These are phyloP conservation scores for Silene latifolia DNA, from an alignment of 148 eudicot genomes.

Conservation along the genomic window DNA sequence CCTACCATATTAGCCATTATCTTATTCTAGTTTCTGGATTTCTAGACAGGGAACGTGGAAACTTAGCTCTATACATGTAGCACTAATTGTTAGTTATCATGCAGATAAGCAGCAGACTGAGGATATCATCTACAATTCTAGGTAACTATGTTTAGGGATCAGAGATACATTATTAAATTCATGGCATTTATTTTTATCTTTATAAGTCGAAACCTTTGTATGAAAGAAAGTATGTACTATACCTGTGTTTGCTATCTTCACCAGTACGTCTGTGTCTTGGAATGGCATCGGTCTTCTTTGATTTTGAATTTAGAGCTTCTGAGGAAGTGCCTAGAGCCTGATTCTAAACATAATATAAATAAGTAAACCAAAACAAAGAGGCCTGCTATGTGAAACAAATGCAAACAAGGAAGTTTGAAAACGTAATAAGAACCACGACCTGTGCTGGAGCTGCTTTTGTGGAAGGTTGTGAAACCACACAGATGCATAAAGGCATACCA, in stretches of 20 bases:
- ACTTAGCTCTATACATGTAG: not conserved
- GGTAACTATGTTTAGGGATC: not conserved
- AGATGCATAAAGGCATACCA: conserved; percentile 99
- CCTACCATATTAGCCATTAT: not conserved
- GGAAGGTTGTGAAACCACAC: conserved; percentile 57
- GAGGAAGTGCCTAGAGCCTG: conserved; percentile 36
- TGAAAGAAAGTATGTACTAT: conserved; percentile 22
- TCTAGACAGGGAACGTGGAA: not conserved
- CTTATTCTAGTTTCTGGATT: not conserved
- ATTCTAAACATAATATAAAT: conserved; percentile 19
- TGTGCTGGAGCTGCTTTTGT: conserved; percentile 37
- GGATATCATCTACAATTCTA: not conserved
- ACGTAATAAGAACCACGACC: conserved; percentile 32
- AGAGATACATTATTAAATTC: not conserved
- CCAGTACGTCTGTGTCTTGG: conserved; percentile 52
- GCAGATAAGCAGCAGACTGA: not conserved
- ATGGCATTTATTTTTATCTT: not conserved
- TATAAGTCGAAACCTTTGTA: not conserved
- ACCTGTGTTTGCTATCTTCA: conserved; percentile 61
- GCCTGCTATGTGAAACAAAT: not conserved
- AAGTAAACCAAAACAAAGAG: conserved; percentile 8
- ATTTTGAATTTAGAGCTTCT: conserved; percentile 37
- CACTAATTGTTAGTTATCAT: not conserved
- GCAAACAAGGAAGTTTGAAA: conserved; percentile 9
- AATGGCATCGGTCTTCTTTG: conserved; percentile 49